These are phyloP conservation scores for Gynochthodes officinalis DNA, from an alignment of 257 asterid species.

Conservation along the genomic window DNA sequence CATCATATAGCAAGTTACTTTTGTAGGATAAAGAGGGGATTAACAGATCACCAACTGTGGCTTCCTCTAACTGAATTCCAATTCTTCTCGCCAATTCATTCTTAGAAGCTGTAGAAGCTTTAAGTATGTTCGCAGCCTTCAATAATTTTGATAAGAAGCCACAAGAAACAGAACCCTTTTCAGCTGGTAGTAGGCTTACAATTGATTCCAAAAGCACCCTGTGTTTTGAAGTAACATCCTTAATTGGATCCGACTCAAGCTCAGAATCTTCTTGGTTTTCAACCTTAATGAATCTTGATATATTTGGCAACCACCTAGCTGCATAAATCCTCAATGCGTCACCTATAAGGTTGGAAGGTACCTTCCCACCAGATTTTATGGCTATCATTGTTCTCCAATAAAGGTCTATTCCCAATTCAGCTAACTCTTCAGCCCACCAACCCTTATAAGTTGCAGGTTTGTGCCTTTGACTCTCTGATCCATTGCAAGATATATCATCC, in stretches of 20 bases:
- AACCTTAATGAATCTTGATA: conserved; percentile 32
- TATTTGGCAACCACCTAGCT: conserved; percentile 66
- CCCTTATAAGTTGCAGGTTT: conserved; percentile 31
- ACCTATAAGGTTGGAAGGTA: conserved; percentile 55
- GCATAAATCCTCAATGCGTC: conserved; percentile 72
- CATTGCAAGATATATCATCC: conserved; percentile 58
- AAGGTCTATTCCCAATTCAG: conserved; percentile 72
- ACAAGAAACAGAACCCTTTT: conserved; percentile 68
- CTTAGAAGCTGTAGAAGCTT: conserved; percentile 66
- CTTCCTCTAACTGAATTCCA: conserved; percentile 76
- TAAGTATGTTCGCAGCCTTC: conserved; percentile 68
- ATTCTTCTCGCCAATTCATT: conserved; percentile 57
- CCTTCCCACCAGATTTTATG: conserved; percentile 67
- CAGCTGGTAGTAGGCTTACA: conserved; percentile 71
- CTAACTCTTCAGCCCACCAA: conserved; percentile 93
- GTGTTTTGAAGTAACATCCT: conserved; percentile 43
- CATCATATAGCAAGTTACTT: conserved; percentile 42
- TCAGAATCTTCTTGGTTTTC: conserved; percentile 27
- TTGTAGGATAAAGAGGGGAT: conserved; percentile 49
- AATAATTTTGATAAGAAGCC: conserved; percentile 69
- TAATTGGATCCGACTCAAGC: conserved; percentile 21
- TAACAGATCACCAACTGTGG: conserved; percentile 58
- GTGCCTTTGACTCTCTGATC: conserved; percentile 48
- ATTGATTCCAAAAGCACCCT: conserved; percentile 75
- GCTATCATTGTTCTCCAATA: conserved; percentile 92